Base-by-base conservation (phyloP, 106 monocot genomes). In the Cymbidium sinense region DNA sequence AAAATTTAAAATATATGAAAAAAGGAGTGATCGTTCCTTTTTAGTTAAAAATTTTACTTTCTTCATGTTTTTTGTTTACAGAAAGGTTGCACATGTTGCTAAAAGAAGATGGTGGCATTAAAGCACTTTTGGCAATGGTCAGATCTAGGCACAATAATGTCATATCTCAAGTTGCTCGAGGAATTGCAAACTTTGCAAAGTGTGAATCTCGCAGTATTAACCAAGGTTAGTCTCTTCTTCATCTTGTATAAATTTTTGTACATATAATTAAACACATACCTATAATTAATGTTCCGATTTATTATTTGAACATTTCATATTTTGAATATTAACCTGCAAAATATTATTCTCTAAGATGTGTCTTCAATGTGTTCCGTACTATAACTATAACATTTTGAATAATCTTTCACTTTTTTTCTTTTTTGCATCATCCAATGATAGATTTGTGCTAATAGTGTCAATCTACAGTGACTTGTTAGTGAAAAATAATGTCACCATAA, bases 151-250 rank as follows among this genome's bases (percentile, higher is more conserved):
- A 91, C 35, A 80, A 3, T 65, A 91, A 94, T 80, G 89, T 94
- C 44, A 81, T 91, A 47, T 83, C 94, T 64, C 94, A 91, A 72
- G 75, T 94, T 76, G 91, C 91, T 44, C 78, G 94, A 76, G 91
- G 94, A 75, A 75, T 91, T 25, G 87, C 94, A 50, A 94, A 94
- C 64, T 94, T 89, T 79, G 94, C 94, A 70, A 94, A 94, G 86
- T 94, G 89, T 91, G 94, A 94, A 91, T 89, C 91, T 37, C 85
- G 91, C 33, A 86, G 77, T 73, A 84, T 86, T 37, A 83, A 52
- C 55, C 84, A 86, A 86, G 93, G 88, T 93, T 78, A 12, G 64
- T 47, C 8, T 70, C 15, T 67, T 55, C 78, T 77, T 44, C 41
- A 50, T 78, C 27, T 54, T 34, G 67, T 67, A 31, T 15, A 67